These are phyloP conservation scores for Botrytis fabae DNA, from an alignment of 2,329 filamentous ascomycete genomes.

Conservation along the genomic window DNA sequence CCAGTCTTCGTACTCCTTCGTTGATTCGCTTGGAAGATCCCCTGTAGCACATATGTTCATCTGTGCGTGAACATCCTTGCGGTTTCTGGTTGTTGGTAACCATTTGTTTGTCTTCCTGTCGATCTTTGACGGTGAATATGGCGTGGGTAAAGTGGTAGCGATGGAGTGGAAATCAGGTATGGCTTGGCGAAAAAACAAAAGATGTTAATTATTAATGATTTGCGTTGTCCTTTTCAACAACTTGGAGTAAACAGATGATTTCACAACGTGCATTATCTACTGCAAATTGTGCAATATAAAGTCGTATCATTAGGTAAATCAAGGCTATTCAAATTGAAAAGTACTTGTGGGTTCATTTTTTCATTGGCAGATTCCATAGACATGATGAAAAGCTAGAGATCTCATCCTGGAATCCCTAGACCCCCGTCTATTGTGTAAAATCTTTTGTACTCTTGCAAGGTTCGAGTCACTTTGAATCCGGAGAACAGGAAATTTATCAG, in stretches of 20 bases:
- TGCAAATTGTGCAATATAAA: background rate
- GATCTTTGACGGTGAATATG: slow-evolving; percentile 16
- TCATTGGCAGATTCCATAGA: background rate
- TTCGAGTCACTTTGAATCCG: background rate
- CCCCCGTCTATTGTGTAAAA: background rate
- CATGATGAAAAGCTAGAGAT: background rate
- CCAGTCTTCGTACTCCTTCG: slow-evolving; percentile 3
- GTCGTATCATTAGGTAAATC: background rate
- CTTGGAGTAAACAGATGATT: background rate
- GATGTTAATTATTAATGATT: background rate
- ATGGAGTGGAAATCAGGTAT: slow-evolving; percentile 1
- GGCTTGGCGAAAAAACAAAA: background rate
- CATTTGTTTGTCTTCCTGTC: slow-evolving; percentile 7
- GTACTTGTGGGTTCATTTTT: background rate
- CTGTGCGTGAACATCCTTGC: slow-evolving; percentile 1
- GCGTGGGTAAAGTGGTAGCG: slow-evolving; percentile 8
- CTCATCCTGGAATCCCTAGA: background rate
- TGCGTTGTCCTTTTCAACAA: background rate
- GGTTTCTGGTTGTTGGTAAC: slow-evolving; percentile 6
- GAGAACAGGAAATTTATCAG: background rate
- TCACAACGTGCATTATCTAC: background rate
- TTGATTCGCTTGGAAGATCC: slow-evolving; percentile 6
- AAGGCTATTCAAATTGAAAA: background rate
- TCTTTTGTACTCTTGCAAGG: background rate
- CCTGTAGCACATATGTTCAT: slow-evolving; percentile 1